Base-by-base conservation (phyloP, 495 filamentous ascomycete species). In the Astrocystis sublimbata region DNA sequence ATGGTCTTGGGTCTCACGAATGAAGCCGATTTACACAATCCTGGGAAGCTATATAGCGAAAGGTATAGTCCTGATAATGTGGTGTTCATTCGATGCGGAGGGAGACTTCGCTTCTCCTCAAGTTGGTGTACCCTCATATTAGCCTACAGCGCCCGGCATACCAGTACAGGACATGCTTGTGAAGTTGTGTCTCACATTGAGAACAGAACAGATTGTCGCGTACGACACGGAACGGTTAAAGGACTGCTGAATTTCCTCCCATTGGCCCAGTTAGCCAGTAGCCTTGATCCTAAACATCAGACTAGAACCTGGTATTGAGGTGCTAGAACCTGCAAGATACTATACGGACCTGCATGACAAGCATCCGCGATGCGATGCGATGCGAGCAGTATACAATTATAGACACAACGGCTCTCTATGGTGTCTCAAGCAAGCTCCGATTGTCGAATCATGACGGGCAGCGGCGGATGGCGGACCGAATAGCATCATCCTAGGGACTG, bases 231-330 rank as follows among this genome's bases (percentile, higher is more conserved):
- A 21, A 28, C 4, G 21, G 21, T 4, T 28, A 40, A 41, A 19
- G 17, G 17, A 1, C 1, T 41, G n/a, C 7, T 1, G 13, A 3
- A 10, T 8, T 6, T 26, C n/a, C 41, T 21, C 19, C 41, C 21
- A 55, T 28, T 28, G 19, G n/a, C 12, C 19, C 4, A 15, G 10
- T 21, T 9, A 54, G 55, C 62, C 15, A 62, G 53, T 47, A 62
- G 60, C 60, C 59, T 30, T 65, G 59, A 60, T 60, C 68, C 50
- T 61, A 67, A 63, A 68, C 65, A 65, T 67, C 33, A 23, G 13
- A 35, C 15, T 17, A 45, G 45, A n/a, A 51, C 35, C 52, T 60
- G 21, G 55, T 35, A 60, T 40, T 13, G 15, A 31, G 54, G 47
- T 19, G 38, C 33, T 56, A 40, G 51, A 55, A 46, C 47, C 26